Conservation (phyloP, 2,329 filamentous ascomycete species). For the Xylaria multiplex region DNA sequence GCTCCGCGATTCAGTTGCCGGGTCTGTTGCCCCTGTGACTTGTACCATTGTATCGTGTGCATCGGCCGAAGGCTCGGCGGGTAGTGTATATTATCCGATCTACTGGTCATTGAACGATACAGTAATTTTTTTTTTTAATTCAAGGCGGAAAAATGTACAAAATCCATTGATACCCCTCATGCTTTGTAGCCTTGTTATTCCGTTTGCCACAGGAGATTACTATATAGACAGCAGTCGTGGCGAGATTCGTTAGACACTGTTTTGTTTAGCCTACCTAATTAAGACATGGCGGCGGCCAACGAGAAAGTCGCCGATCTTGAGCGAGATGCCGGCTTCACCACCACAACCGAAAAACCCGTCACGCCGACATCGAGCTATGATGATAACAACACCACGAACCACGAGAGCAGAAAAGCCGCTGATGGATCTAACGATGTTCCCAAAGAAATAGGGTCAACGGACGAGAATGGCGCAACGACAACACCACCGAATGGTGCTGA, state of each 20-base stretch:
- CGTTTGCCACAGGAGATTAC: not conserved
- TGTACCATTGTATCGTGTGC: not conserved
- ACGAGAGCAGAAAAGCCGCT: conserved; percentile 6
- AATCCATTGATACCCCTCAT: conserved; percentile 15
- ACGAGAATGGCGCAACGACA: conserved; percentile 21
- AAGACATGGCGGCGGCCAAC: conserved; percentile 31
- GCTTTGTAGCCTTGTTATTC: not conserved
- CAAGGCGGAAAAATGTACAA: conserved; percentile 14
- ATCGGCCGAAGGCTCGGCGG: conserved; percentile 20
- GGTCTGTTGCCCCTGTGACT: not conserved
- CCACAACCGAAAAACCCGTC: conserved; percentile 14
- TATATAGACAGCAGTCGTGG: conserved; percentile 3
- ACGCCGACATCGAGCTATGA: conserved; percentile 31
- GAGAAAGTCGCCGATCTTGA: conserved; percentile 35
- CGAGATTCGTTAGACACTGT: not conserved
- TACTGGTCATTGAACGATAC: not conserved
- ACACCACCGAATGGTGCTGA: not conserved
- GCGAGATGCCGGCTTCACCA: conserved; percentile 23
- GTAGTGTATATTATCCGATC: conserved; percentile 20
- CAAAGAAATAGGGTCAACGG: conserved; percentile 7
- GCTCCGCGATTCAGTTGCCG: conserved; percentile 13
- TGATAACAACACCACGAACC: conserved; percentile 18
- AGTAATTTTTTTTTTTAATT: conserved; percentile 4
- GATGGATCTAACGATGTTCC: not conserved
- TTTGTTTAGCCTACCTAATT: conserved; percentile 8